Evolutionary conservation across 2,329 filamentous ascomycete genomes (phyloP).

Genomic region (Paecilomyces dactylethromorphus): DNA sequence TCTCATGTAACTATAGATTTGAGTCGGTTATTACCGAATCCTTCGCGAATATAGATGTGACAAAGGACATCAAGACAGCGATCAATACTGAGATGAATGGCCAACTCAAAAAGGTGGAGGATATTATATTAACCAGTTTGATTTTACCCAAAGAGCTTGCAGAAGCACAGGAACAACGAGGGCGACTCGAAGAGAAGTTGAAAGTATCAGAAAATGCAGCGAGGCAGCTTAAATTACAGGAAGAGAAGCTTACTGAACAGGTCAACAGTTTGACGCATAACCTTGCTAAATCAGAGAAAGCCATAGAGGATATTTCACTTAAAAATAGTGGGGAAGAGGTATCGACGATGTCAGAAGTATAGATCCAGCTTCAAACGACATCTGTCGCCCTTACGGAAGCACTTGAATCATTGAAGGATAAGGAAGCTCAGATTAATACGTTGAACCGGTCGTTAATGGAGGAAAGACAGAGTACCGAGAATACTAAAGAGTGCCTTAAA

Average conservation of each 20-base stretch:
- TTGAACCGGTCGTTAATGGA: slow-evolving; percentile 15
- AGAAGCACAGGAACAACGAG: slow-evolving; percentile 11
- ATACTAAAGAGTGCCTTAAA: slow-evolving; percentile 1
- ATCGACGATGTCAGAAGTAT: slow-evolving; percentile 17
- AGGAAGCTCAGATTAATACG: slow-evolving; percentile 12
- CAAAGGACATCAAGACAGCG: slow-evolving; percentile 7
- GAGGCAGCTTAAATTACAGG: slow-evolving; percentile 14
- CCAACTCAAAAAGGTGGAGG: slow-evolving; percentile 14
- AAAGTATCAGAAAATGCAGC: slow-evolving; percentile 12
- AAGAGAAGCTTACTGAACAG: slow-evolving; percentile 20
- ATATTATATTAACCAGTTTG: slow-evolving; percentile 11
- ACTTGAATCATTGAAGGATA: slow-evolving; percentile 11
- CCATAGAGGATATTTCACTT: slow-evolving; percentile 10
- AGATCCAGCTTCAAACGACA: slow-evolving; percentile 17
- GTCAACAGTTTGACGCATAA: slow-evolving; percentile 14
- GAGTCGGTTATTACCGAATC: neutral
- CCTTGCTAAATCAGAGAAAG: slow-evolving; percentile 13
- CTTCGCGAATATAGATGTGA: neutral
- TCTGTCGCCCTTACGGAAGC: slow-evolving; percentile 10
- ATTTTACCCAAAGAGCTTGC: slow-evolving; percentile 16
- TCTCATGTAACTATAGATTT: neutral
- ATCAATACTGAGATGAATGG: slow-evolving; percentile 11
- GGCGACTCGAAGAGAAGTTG: slow-evolving; percentile 13
- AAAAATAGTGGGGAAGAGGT: slow-evolving; percentile 18
- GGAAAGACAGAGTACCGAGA: slow-evolving; percentile 11